Conservation (phyloP, 2,329 filamentous ascomycete genomes). For the Incumbomyces delicatus region DNA sequence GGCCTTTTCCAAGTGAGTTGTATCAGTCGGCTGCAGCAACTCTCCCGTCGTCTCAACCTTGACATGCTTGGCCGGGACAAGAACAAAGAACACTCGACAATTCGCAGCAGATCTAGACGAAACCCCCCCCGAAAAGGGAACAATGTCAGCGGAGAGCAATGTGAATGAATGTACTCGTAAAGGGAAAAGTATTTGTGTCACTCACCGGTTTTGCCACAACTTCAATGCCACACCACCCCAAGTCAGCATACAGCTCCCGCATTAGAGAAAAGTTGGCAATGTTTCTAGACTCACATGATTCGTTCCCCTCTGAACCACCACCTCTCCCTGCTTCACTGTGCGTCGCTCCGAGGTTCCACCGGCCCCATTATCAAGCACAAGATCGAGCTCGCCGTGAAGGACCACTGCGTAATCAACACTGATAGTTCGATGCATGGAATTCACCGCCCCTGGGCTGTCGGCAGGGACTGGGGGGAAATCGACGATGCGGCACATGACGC, state of each 20-base stretch:
- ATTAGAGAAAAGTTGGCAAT: too few species aligned
- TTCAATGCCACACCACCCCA: too few species aligned
- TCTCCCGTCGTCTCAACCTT: conserved; percentile 13
- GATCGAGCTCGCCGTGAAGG: conserved; percentile 22
- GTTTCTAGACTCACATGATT: conserved; percentile 13
- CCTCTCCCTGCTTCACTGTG: conserved; percentile 21
- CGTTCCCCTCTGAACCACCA: conserved; percentile 23
- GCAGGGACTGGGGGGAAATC: conserved; percentile 20
- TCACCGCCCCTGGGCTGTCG: conserved; percentile 11
- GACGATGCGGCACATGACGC: conserved; percentile 20
- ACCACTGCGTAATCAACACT: conserved; percentile 27
- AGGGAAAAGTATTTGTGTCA: too few species aligned
- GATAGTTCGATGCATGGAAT: conserved; percentile 18
- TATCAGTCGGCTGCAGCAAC: conserved; percentile 9
- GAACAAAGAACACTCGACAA: conserved; percentile 18
- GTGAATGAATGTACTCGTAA: too few species aligned
- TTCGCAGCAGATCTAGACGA: conserved; percentile 5
- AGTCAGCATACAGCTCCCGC: too few species aligned
- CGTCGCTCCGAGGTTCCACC: conserved; percentile 11
- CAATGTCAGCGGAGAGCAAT: too few species aligned
- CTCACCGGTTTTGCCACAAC: too few species aligned
- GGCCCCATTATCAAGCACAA: conserved; percentile 24
- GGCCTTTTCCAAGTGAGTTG: conserved; percentile 23
- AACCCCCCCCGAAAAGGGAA: too few species aligned
- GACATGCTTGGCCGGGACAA: conserved; percentile 15